Evolutionary conservation across 805 yeast genomes (phyloP), one percentile per base, ranked within the genome.

Genomic region (Pichia membranifaciens): DNA sequence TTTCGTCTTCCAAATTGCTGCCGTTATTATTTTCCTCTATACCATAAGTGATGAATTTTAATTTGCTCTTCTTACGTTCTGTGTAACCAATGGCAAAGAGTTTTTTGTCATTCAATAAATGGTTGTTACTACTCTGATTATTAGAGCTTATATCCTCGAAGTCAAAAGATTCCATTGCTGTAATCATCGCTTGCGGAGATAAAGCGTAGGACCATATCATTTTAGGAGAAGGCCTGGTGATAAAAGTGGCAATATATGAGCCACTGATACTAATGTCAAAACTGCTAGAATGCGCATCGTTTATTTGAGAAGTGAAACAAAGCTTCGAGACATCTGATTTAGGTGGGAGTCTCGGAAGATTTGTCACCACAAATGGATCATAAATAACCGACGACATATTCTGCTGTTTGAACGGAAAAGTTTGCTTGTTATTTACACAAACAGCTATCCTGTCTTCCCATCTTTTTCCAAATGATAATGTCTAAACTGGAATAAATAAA

Each of bases 191-290:
- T 23, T 69, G 66, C 6, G 82, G 82, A 17, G 78, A 68, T 41
- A 78, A 64, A 18, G 82, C 73, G 55, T 70, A 67, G 3, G 81
- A 73, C 82, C 82, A 77, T 35, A 71, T 63, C 59, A 78, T 62
- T 50, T 72, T 75, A n/a, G 83, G 83, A 13, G 79, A 69, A 16
- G 83, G 83, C 54, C 69, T 73, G 44, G 75, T 70, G 32, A 77
- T 64, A 55, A 72, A 76, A 33, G 76, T 69, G 28, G 79, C 75
- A 36, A 78, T 65, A 53, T 70, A 71, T 34, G 81, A 76, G 43
- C 77, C 79, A 48, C 78, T 72, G 40, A 77, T 69, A n/a, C 76
- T 81, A 41, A 78, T 54, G 55, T 77, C 80, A 49, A 78, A 66
- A 33, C 58, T 56, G 38, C 66, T 58, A 5, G 69, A 58, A 17